phyloP scores from a whole-genome alignment of 2,329 filamentous ascomycete species.

The Fusarium pilosicola region DNA sequence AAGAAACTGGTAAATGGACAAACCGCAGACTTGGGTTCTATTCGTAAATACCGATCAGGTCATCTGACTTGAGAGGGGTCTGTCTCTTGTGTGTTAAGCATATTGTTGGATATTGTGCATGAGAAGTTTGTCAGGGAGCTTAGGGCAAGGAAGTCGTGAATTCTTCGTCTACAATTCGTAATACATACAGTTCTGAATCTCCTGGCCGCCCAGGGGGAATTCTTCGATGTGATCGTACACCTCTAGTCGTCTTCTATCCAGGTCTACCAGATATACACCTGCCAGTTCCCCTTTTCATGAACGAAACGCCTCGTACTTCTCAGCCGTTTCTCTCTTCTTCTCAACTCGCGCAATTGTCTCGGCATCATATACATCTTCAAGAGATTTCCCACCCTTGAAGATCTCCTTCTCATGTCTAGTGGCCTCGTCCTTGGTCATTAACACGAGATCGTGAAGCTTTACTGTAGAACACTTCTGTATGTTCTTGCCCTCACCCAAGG shows the following conservation, averaged over 20 bases:
- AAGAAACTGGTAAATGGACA: not conserved
- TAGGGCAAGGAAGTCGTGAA: not conserved
- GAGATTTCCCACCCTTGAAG: conserved; percentile 72
- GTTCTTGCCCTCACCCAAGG: conserved; percentile 71
- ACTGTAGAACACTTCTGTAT: conserved; percentile 82
- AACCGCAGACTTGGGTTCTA: not conserved
- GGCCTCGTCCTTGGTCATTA: conserved; percentile 94
- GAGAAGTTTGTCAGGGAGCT: not conserved
- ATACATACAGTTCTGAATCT: not conserved
- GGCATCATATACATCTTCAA: conserved; percentile 78
- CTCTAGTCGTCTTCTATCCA: not conserved
- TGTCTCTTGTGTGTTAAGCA: not conserved
- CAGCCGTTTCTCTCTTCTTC: conserved; percentile 73
- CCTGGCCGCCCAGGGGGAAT: not conserved
- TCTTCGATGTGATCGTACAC: not conserved
- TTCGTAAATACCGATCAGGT: not conserved
- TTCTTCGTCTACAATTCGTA: conserved; percentile 1
- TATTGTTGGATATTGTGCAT: not conserved
- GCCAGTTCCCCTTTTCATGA: not conserved
- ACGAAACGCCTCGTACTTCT: conserved; percentile 65
- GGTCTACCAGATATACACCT: not conserved
- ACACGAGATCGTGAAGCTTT: conserved; percentile 77
- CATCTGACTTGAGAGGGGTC: no score
- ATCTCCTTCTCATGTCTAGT: conserved; percentile 82
- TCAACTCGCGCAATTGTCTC: conserved; percentile 75